A percentile compares a stretch with the other conserved stretches of the same genome.
Conservation (phyloP, 208 protist genomes). For the Leishmania turanica region DNA sequence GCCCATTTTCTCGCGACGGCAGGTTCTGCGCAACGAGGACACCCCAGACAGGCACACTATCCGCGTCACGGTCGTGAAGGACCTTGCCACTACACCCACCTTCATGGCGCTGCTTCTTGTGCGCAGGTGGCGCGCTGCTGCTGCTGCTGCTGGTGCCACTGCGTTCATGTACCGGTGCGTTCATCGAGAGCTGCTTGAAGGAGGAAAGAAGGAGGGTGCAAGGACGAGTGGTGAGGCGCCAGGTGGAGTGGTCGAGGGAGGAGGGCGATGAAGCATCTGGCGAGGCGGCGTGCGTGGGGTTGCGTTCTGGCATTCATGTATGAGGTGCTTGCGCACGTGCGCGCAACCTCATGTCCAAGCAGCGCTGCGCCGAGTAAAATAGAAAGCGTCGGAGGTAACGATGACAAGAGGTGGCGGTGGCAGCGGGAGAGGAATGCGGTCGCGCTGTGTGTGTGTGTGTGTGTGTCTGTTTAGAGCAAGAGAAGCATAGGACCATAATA, state of each 20-base stretch:
- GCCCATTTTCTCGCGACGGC: constrained; percentile 29
- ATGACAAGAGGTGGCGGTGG: neutral
- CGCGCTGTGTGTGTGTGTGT: neutral
- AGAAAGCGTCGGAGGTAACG: neutral
- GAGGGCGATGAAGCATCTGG: neutral
- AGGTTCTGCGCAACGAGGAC: constrained; percentile 27
- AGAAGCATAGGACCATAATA: neutral
- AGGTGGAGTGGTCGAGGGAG: neutral
- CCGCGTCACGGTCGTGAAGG: neutral
- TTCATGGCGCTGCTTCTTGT: neutral
- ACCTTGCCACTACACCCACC: neutral
- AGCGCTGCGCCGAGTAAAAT: neutral
- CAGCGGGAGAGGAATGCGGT: no score
- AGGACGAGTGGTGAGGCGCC: neutral
- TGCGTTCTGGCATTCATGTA: no score
- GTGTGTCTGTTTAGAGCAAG: neutral
- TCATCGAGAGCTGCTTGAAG: neutral
- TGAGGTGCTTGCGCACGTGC: no score
- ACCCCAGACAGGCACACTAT: constrained; percentile 27
- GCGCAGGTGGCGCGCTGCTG: neutral
- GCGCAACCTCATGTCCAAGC: neutral
- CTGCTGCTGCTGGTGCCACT: neutral
- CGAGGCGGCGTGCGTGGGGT: no score
- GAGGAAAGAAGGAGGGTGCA: no score
- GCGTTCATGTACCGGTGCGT: neutral